A percentile compares a stretch with the other conserved stretches of the same genome.
Evolutionary conservation across 306 rosid genomes (phyloP).

Genomic region (Malus sylvestris): DNA sequence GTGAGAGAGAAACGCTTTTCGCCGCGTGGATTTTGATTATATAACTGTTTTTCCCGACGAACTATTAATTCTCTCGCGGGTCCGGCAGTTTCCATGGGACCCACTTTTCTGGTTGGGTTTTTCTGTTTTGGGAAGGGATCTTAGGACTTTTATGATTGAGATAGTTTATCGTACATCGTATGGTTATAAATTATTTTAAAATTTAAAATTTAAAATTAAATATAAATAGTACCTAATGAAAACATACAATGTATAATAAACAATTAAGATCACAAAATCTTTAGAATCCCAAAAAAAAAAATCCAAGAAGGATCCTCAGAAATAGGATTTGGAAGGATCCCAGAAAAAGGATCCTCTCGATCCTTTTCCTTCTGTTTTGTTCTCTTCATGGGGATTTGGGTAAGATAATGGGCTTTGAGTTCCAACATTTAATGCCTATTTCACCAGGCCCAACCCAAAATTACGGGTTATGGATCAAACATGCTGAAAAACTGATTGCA

Average conservation of each 20-base stretch:
- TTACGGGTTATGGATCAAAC: neutral
- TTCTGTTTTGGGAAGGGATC: too few relatives aligned
- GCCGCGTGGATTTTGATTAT: conserved; percentile 31
- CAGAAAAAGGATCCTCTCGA: too few relatives aligned
- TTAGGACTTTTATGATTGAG: accelerated
- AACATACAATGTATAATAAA: too few relatives aligned
- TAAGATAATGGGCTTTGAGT: neutral
- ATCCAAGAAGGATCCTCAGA: too few relatives aligned
- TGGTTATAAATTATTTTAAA: too few relatives aligned
- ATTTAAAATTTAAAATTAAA: too few relatives aligned
- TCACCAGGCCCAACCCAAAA: neutral
- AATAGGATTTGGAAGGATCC: too few relatives aligned
- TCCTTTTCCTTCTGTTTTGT: too few relatives aligned
- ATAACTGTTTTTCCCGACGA: conserved; percentile 27
- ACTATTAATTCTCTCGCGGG: conserved; percentile 33
- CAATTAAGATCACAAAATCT: too few relatives aligned
- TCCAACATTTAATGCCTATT: neutral
- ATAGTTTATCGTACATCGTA: too few relatives aligned
- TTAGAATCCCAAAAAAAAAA: too few relatives aligned
- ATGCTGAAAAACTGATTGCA: neutral
- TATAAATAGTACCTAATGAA: too few relatives aligned
- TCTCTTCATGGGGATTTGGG: neutral
- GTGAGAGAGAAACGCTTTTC: neutral
- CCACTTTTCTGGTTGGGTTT: neutral
- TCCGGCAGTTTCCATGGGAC: conserved; percentile 14